phyloP scores from a whole-genome alignment of 805 yeast genomes.

The Saccharomycopsis guyanensis region DNA sequence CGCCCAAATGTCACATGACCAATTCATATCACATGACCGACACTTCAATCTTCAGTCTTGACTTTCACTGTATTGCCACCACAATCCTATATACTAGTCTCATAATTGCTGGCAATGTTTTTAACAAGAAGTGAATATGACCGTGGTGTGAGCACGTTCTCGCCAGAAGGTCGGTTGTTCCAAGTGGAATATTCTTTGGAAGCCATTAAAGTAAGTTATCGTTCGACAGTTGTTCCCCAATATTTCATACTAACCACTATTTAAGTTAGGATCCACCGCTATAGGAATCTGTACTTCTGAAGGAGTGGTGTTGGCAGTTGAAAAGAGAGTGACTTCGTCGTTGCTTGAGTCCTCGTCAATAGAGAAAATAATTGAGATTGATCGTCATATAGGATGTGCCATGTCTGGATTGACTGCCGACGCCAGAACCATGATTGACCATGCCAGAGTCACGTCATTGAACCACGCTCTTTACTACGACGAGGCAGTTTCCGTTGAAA shows the following conservation, averaged over 20 bases:
- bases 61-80: too few species aligned
- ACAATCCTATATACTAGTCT: too few species aligned
- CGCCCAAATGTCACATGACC: not conserved
- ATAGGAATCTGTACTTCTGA: slow-evolving; percentile 93
- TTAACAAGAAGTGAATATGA: slow-evolving; percentile 99
- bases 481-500: slow-evolving; percentile 86
- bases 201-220: slow-evolving; percentile 68
- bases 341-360: slow-evolving; percentile 86
- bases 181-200: slow-evolving; percentile 97
- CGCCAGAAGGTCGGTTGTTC: slow-evolving; percentile 97
- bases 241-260: slow-evolving; percentile 26
- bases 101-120: too few species aligned
- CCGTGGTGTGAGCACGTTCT: slow-evolving; percentile 96
- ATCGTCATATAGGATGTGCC: slow-evolving; percentile 92
- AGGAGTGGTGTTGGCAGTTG: slow-evolving; percentile 95
- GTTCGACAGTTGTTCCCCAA: not conserved
- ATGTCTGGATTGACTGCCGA: slow-evolving; percentile 99
- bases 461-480: slow-evolving; percentile 87
- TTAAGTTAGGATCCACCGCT: slow-evolving; percentile 87
- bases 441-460: slow-evolving; percentile 84
- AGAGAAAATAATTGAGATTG: slow-evolving; percentile 94
- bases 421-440: slow-evolving; percentile 98
- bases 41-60: too few species aligned
- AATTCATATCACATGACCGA: not conserved
- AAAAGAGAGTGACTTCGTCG: slow-evolving; percentile 91